Evolutionary conservation across 768 basidiomycete species (phyloP).

Genomic region (Collybia mongolica): DNA sequence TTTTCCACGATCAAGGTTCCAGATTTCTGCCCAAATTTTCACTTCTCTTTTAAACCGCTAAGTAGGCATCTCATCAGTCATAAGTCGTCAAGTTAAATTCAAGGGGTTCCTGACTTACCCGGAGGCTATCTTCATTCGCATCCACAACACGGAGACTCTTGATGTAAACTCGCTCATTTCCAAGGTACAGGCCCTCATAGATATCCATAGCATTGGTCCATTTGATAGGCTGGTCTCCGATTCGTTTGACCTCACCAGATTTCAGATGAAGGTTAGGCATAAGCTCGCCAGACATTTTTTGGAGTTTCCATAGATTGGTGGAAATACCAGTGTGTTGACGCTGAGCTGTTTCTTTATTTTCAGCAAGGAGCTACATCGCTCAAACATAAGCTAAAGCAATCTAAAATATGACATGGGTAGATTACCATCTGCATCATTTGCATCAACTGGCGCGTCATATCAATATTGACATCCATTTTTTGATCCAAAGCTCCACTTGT

Average conservation of each 20-base stretch:
- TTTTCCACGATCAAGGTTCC: slow-evolving; percentile 48
- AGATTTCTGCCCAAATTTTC: slow-evolving; percentile 52
- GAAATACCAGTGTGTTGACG: slow-evolving; percentile 42
- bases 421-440: slow-evolving; percentile 40
- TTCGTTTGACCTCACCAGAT: slow-evolving; percentile 50
- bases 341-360: slow-evolving; percentile 29
- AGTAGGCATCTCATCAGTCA: background rate
- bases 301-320: slow-evolving; percentile 49
- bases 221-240: slow-evolving; percentile 48
- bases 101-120: slow-evolving; percentile 26
- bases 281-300: slow-evolving; percentile 41
- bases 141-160: slow-evolving; percentile 54
- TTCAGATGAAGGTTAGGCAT: slow-evolving; percentile 50
- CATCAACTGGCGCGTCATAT: slow-evolving; percentile 43
- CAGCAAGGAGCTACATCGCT: slow-evolving; percentile 27
- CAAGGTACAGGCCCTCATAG: slow-evolving; percentile 52
- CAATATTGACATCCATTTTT: slow-evolving; percentile 19
- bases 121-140: slow-evolving; percentile 40
- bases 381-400: background rate
- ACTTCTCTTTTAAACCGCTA: slow-evolving; percentile 55
- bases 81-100: background rate
- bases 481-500: slow-evolving; percentile 29
- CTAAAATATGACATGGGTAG: slow-evolving; percentile 21
- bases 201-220: slow-evolving; percentile 56
- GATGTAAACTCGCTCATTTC: slow-evolving; percentile 54